Evolutionary conservation across 257 asterid genomes (phyloP).

Genomic region (Solanum tarijense): DNA sequence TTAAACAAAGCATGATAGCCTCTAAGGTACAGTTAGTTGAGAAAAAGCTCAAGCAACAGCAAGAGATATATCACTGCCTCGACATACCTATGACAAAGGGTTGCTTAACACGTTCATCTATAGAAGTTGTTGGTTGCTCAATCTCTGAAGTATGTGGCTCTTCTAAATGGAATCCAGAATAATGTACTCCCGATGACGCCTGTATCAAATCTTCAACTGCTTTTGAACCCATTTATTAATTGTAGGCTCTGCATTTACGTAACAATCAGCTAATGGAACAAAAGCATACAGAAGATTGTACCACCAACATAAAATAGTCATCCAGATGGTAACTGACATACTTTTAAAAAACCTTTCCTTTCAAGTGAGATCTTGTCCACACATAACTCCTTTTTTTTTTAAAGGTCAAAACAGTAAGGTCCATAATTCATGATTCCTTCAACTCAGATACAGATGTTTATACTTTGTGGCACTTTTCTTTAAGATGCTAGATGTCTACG

Average conservation of each 20-base stretch:
- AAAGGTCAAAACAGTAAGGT: neutral
- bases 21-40: neutral
- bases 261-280: neutral
- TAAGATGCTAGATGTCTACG: neutral
- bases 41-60: neutral
- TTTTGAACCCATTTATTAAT: constrained; percentile 57
- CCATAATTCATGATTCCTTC: neutral
- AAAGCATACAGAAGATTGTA: neutral
- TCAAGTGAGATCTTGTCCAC: neutral
- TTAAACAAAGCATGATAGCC: neutral
- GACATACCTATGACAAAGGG: constrained; percentile 85
- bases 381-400: neutral
- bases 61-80: neutral
- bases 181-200: constrained; percentile 89
- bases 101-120: constrained; percentile 50
- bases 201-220: constrained; percentile 82
- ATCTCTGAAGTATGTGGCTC: constrained; percentile 21
- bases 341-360: neutral
- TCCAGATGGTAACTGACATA: neutral
- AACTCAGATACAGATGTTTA: neutral
- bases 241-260: neutral
- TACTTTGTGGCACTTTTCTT: neutral
- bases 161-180: constrained; percentile 82
- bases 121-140: constrained; percentile 44
- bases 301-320: neutral